Percentiles rank a stretch among this genome's conserved stretches.
These are phyloP conservation scores for Arctium lappa DNA, from an alignment of 129 eudicot species.

Conservation along the genomic window DNA sequence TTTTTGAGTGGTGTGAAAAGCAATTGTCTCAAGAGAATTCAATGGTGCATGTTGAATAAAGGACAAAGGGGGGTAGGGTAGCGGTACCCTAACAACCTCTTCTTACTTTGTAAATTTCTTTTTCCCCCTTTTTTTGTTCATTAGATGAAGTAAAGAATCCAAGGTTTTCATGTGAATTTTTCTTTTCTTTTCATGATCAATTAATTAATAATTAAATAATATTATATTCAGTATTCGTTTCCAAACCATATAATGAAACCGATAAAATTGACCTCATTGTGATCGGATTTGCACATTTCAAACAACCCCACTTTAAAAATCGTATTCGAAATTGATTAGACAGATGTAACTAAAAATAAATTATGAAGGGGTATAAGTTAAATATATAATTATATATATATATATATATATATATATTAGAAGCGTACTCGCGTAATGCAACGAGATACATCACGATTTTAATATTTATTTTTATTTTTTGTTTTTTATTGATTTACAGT, in stretches of 20 bases:
- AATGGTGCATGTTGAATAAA: slow-evolving; percentile 24
- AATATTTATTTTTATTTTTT: no score
- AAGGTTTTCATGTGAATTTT: not conserved
- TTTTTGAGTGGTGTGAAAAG: slow-evolving; percentile 18
- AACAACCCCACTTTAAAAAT: not conserved
- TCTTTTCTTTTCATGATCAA: not conserved
- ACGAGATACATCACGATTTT: no score
- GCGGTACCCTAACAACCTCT: slow-evolving; percentile 8
- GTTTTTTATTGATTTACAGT: no score
- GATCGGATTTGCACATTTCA: not conserved
- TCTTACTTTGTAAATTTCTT: slow-evolving; percentile 4
- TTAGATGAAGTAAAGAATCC: slow-evolving; percentile 21
- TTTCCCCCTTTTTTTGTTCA: not conserved
- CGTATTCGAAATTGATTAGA: not conserved
- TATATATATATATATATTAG: no score
- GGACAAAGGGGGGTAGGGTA: slow-evolving; percentile 4
- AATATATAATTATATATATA: not conserved
- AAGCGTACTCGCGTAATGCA: no score
- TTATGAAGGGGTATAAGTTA: not conserved
- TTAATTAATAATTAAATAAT: not conserved
- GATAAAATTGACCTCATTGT: not conserved
- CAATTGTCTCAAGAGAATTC: slow-evolving; percentile 15
- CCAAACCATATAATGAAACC: not conserved
- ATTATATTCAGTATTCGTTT: not conserved
- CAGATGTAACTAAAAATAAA: not conserved